A percentile compares a stretch with the other conserved stretches of the same genome.
These are phyloP conservation scores for Fusarium pseudocircinatum DNA, from an alignment of 2,329 filamentous ascomycete genomes.

Conservation along the genomic window DNA sequence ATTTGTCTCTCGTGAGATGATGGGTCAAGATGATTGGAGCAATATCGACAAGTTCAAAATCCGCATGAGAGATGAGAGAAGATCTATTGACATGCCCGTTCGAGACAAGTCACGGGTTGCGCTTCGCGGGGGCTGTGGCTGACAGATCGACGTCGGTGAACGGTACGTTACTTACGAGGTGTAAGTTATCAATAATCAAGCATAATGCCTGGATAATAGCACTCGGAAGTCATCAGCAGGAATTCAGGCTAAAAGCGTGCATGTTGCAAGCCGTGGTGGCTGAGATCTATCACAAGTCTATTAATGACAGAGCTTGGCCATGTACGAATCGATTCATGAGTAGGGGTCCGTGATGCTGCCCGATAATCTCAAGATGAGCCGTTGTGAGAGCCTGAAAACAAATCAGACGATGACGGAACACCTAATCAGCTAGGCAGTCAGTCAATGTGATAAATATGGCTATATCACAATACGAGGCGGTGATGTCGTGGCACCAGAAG, in stretches of 20 bases:
- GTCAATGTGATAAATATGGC: constrained; percentile 22
- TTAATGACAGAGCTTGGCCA: constrained; percentile 13
- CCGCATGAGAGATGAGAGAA: constrained; percentile 22
- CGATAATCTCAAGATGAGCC: constrained; percentile 18
- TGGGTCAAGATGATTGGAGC: constrained; percentile 29
- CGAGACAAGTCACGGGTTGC: constrained; percentile 35
- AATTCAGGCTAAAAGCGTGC: constrained; percentile 22
- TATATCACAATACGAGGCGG: constrained; percentile 35
- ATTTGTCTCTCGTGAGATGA: neutral
- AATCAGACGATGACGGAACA: constrained; percentile 17
- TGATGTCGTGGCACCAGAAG: constrained; percentile 38
- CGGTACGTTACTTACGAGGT: neutral
- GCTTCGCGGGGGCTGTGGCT: constrained; percentile 36
- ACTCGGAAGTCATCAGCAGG: neutral
- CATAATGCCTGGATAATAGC: constrained; percentile 7
- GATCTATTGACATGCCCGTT: constrained; percentile 27
- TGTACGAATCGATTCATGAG: constrained; percentile 8
- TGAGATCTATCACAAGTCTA: constrained; percentile 40
- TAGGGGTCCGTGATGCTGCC: constrained; percentile 14
- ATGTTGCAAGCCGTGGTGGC: constrained; percentile 28
- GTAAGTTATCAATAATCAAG: constrained; percentile 1
- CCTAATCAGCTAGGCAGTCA: neutral
- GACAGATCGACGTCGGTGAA: constrained; percentile 28
- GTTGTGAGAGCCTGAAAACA: constrained; percentile 18
- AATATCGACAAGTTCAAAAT: neutral